phyloP scores from a whole-genome alignment of 345 rosid species.

The Stellera chamaejasme region DNA sequence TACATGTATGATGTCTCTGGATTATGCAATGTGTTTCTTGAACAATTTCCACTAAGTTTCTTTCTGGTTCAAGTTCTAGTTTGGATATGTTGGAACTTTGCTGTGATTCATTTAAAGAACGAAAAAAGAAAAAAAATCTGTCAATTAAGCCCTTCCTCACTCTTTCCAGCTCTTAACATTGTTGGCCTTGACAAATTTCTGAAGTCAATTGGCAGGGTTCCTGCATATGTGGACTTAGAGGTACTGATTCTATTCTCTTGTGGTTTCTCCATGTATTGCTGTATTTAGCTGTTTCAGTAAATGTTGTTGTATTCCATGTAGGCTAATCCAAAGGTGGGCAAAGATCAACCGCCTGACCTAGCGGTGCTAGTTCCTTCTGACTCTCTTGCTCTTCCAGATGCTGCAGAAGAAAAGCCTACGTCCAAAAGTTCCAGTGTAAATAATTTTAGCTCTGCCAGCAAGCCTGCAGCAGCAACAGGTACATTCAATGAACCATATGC shows the following conservation, averaged over 20 bases:
- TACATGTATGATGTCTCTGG: no score
- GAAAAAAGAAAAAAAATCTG: no score
- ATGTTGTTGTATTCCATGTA: constrained; percentile 22
- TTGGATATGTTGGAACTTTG: no score
- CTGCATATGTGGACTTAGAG: constrained; percentile 72
- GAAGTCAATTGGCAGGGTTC: constrained; percentile 53
- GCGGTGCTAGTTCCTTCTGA: constrained; percentile 65
- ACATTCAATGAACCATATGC: neutral
- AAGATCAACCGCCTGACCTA: constrained; percentile 93
- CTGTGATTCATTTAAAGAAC: no score
- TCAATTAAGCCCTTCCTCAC: no score
- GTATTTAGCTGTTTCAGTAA: neutral
- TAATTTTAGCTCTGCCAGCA: constrained; percentile 23
- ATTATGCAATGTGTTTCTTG: no score
- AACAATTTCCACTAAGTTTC: no score
- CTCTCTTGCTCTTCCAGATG: constrained; percentile 44
- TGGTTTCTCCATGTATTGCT: constrained; percentile 7
- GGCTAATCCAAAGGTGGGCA: constrained; percentile 80
- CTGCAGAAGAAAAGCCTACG: constrained; percentile 26
- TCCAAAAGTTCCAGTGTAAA: constrained; percentile 24
- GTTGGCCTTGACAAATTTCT: constrained; percentile 70
- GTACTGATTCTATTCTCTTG: constrained; percentile 25
- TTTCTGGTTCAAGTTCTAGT: no score
- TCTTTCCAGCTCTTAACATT: constrained; percentile 48
- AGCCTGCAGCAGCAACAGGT: constrained; percentile 41